These are phyloP conservation scores for Boletellus sp. DNA, from an alignment of 768 basidiomycete species.

Conservation along the genomic window DNA sequence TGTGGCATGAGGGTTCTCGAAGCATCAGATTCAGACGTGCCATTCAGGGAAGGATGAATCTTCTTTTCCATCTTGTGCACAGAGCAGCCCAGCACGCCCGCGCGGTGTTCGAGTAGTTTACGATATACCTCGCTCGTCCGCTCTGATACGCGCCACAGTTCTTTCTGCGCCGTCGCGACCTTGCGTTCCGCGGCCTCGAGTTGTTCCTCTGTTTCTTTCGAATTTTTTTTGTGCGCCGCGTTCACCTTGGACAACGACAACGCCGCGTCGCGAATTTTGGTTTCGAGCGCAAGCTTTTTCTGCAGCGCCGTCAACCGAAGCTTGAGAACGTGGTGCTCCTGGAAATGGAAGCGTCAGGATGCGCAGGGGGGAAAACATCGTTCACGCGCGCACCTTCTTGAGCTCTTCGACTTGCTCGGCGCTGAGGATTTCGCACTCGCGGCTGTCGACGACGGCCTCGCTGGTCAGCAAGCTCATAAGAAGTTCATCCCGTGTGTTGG, in stretches of 20 bases:
- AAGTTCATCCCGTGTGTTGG: slow-evolving; percentile 75
- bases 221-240: slow-evolving; percentile 48
- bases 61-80: slow-evolving; percentile 66
- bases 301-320: slow-evolving; percentile 62
- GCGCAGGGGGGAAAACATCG: slow-evolving; percentile 18
- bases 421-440: slow-evolving; percentile 71
- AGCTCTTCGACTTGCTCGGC: slow-evolving; percentile 69
- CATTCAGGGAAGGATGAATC: slow-evolving; percentile 29
- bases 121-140: slow-evolving; percentile 59
- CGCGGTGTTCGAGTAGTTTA: slow-evolving; percentile 74
- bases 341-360: slow-evolving; percentile 3
- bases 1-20: slow-evolving; percentile 55
- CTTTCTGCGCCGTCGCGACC: slow-evolving; percentile 66
- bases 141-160: slow-evolving; percentile 65
- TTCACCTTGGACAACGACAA: slow-evolving; percentile 69
- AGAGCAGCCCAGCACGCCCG: slow-evolving; percentile 73
- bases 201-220: slow-evolving; percentile 66
- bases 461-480: slow-evolving; percentile 87
- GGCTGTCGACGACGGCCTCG: slow-evolving; percentile 91
- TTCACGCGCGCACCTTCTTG: slow-evolving; percentile 50
- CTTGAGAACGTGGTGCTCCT: slow-evolving; percentile 75
- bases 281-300: slow-evolving; percentile 76
- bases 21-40: slow-evolving; percentile 33
- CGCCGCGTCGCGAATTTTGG: slow-evolving; percentile 86
- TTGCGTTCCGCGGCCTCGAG: slow-evolving; percentile 71